Conservation (phyloP, 805 yeast genomes). For the Saturnispora hagleri region DNA sequence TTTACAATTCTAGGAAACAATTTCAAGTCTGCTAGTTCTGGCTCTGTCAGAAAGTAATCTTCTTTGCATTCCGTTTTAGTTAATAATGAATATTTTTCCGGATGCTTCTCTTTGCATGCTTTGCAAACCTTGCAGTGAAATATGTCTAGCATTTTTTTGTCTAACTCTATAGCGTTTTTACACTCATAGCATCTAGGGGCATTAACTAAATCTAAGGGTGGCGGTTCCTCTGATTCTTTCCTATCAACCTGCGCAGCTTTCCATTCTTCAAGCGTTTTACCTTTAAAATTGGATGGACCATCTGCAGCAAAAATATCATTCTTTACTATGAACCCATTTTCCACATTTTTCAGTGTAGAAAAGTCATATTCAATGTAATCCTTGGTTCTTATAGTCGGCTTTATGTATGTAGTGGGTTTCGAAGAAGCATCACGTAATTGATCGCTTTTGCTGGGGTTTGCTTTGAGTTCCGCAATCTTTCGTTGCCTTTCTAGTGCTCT, state of each 20-base stretch:
- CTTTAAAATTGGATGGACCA: slow-evolving; percentile 10
- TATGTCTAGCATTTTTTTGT: slow-evolving; percentile 57
- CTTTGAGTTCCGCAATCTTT: slow-evolving; percentile 9
- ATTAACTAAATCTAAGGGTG: slow-evolving; percentile 59
- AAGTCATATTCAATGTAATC: slow-evolving; percentile 82
- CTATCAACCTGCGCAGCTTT: slow-evolving; percentile 37
- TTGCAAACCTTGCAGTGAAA: slow-evolving; percentile 75
- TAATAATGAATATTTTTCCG: slow-evolving; percentile 82
- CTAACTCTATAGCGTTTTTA: slow-evolving; percentile 60
- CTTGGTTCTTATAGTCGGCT: slow-evolving; percentile 44
- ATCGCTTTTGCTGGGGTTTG: neutral
- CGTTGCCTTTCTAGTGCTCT: slow-evolving; percentile 37
- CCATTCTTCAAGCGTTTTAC: slow-evolving; percentile 45
- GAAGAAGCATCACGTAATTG: neutral
- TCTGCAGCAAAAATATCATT: neutral
- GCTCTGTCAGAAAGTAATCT: slow-evolving; percentile 89
- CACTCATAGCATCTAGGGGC: slow-evolving; percentile 87
- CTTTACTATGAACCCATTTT: slow-evolving; percentile 69
- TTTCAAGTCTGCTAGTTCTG: slow-evolving; percentile 67
- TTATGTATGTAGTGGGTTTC: slow-evolving; percentile 17
- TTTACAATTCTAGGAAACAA: slow-evolving; percentile 73
- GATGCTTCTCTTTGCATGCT: slow-evolving; percentile 57
- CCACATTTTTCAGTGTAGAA: slow-evolving; percentile 78
- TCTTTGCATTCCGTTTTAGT: slow-evolving; percentile 94
- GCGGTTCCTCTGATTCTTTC: slow-evolving; percentile 27